Evolutionary conservation across 345 rosid species (phyloP).

Genomic region (Gynandropsis gynandra): DNA sequence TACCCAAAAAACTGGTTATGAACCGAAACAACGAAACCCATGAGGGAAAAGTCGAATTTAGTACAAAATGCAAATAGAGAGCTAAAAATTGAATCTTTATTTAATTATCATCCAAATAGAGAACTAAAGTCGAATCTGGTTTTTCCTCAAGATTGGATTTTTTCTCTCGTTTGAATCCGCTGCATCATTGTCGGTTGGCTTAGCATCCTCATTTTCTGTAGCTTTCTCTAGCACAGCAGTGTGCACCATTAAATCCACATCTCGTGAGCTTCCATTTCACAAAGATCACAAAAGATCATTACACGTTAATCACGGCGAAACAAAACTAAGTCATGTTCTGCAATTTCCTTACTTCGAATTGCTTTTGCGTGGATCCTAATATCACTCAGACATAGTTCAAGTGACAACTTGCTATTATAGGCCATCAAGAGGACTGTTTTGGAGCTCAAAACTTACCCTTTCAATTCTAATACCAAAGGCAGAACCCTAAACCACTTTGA

Average conservation of each 20-base stretch:
- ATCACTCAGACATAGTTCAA: conserved; percentile 1
- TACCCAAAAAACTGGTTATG: too few species aligned
- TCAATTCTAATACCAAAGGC: neutral
- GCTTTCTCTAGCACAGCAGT: conserved; percentile 66
- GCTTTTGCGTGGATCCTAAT: neutral
- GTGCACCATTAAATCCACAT: conserved; percentile 34
- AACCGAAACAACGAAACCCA: too few species aligned
- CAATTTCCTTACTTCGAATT: too few species aligned
- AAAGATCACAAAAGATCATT: neutral
- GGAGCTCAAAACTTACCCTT: neutral
- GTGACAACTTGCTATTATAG: neutral
- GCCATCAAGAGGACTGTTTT: neutral
- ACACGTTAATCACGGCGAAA: too few species aligned
- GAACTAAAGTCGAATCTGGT: conserved; percentile 70
- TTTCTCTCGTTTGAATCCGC: conserved; percentile 33
- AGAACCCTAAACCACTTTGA: conserved; percentile 19
- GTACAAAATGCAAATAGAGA: neutral
- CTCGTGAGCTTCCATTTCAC: conserved; percentile 18
- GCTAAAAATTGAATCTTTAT: too few species aligned
- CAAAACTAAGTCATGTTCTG: too few species aligned
- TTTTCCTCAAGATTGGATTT: conserved; percentile 46
- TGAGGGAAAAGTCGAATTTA: too few species aligned
- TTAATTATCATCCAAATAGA: conserved; percentile 59
- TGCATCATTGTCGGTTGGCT: conserved; percentile 35
- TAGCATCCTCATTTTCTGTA: conserved; percentile 49